Base-by-base conservation (phyloP, 129 eudicot genomes). In the Heracleum sosnowskyi region DNA sequence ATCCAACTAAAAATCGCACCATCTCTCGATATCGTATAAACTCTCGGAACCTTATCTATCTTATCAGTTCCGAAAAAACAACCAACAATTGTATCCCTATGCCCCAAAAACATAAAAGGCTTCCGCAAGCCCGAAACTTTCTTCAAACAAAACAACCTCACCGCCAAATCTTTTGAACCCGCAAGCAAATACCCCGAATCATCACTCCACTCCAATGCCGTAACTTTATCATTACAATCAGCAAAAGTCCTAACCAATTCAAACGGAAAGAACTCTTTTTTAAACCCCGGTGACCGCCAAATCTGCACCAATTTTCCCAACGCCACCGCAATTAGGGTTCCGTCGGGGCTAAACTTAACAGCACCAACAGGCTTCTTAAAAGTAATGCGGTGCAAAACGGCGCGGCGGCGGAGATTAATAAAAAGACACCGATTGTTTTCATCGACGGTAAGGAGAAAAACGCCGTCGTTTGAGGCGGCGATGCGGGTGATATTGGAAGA, bases 201-300 rank as follows among this genome's bases (percentile, higher is more conserved):
- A 1, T 89, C 91, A 77, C 96, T 90, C 98, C 98, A 95, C 82
- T 90, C 92, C 75, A 95, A 35, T 35, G 90, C 49, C 22, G 92
- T 90, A 12, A 95, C 91, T 45, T 83, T 85, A 79, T 86, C 96
- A 79, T 88, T 87, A 80, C 90, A 91, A 46, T 90, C 91, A 1
- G 96, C 91, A 69, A 90, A 95, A 1, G 97, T 95, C 60, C 79
- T 83, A 11, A 91, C 81, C 84, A 95, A 69, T 73, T 95, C 98
- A 57, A 95, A 95, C 9, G 97, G 96, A 35, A 88, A 90, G 69
- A 95, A 90, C 81, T 90, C 94, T 81, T 91, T 95, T 34, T 66
- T 82, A 51, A 95, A 95, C 78, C 97, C 97, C 9, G 97, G 98
- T 0, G 96, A 85, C 71, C 96, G 79, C 98, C 98, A 95, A 29